Base-by-base conservation (phyloP, 176 grass and related monocot genomes). In the Chloris gayana region DNA sequence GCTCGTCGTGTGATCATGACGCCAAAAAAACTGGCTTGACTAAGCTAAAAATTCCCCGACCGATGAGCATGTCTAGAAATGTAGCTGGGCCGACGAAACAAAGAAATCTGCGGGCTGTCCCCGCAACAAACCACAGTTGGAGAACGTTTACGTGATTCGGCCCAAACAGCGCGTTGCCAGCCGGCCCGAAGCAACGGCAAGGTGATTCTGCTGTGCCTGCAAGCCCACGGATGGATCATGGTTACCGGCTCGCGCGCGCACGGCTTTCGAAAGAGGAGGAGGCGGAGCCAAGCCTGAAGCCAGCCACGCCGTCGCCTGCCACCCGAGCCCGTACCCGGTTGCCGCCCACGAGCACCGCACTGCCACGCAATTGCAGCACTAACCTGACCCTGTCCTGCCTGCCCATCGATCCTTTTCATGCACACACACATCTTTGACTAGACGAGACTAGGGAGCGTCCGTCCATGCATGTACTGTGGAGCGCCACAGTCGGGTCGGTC, bases 391-490 rank as follows among this genome's bases (percentile, higher is more conserved):
- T 19, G 25, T 11, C 3, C 37, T 17, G 46, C 67, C 41, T 26
- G 41, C 41, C 4, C 42, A 56, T 56, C 15, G 6, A 14, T 9
- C 21, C 72, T 74, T 74, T 74, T 14, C 72, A 74, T 53, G 49
- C 72, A 37, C 31, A 56, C 71, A 37, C 19, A 34, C 49, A 24
- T 25, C 31, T 74, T 74, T 74, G 72, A 74, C 72, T 49, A 30
- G 46, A 73, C 47, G 18, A 13, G 41, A 46, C 51, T n/a, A 1
- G 49, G 47, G 17, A 56, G 67, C 27, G n/a, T n/a, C 24, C 41
- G 68, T 47, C 41, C 67, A 46, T 70, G 67, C 46, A 3, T 14
- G 14, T 25, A 44, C 67, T 27, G n/a, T 27, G n/a, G 24, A 29
- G 41, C 41, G 24, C 5, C 68, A 47, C 69, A 49, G 69, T 70